phyloP scores from a whole-genome alignment of 805 yeast genomes.

The Starmerella apis region DNA sequence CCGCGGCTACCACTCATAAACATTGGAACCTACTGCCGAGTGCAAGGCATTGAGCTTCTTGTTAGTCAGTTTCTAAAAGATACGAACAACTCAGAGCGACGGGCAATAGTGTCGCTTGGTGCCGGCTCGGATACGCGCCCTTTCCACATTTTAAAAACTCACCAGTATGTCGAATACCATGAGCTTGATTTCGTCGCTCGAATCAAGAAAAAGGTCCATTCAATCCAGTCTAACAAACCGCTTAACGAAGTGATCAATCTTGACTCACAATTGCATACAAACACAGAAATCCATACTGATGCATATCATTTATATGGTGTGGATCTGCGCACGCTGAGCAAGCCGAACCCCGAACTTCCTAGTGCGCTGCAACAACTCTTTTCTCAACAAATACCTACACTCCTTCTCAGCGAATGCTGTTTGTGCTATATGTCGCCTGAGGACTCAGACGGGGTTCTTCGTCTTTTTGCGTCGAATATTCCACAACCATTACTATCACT shows the following conservation, averaged over 20 bases:
- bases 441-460: slow-evolving; percentile 39
- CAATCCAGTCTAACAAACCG: slow-evolving; percentile 34
- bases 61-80: slow-evolving; percentile 33
- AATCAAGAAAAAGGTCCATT: slow-evolving; percentile 41
- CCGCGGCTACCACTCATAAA: slow-evolving; percentile 50
- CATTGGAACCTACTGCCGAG: slow-evolving; percentile 49
- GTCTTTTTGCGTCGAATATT: slow-evolving; percentile 35
- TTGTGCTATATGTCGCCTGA: slow-evolving; percentile 54
- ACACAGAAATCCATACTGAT: neutral
- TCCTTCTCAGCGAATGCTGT: slow-evolving; percentile 65
- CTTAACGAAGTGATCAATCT: slow-evolving; percentile 29
- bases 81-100: slow-evolving; percentile 20
- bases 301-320: slow-evolving; percentile 45
- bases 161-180: slow-evolving; percentile 36
- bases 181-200: slow-evolving; percentile 59
- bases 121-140: slow-evolving; percentile 72
- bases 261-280: neutral
- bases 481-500: slow-evolving; percentile 28
- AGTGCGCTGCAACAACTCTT: neutral
- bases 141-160: slow-evolving; percentile 39
- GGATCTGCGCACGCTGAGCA: slow-evolving; percentile 41
- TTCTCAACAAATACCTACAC: slow-evolving; percentile 39
- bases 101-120: slow-evolving; percentile 57
- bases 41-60: slow-evolving; percentile 37
- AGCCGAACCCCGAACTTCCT: slow-evolving; percentile 20